phyloP scores from a whole-genome alignment of 495 filamentous ascomycete genomes.

The Aspergillus biplanus region DNA sequence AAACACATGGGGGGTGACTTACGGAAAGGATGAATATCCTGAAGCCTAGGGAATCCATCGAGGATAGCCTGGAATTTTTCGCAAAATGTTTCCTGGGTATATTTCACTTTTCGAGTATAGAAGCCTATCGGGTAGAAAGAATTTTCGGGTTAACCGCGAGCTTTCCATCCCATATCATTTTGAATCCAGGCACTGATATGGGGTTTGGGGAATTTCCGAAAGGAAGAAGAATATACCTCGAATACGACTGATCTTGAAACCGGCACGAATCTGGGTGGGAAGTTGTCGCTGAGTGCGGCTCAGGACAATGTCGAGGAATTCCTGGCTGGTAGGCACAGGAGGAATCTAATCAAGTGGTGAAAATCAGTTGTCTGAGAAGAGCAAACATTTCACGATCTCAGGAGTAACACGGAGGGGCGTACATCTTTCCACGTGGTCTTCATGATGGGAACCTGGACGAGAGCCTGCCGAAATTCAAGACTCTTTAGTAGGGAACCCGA shows the following conservation, averaged over 20 bases:
- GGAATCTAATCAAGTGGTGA: conserved; percentile 62
- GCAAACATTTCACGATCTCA: no score
- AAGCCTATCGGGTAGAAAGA: conserved; percentile 61
- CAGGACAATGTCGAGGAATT: conserved; percentile 96
- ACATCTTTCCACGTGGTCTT: conserved; percentile 76
- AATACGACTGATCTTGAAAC: conserved; percentile 96
- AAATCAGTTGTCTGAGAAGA: conserved; percentile 23
- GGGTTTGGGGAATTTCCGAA: neutral
- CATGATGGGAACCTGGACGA: conserved; percentile 52
- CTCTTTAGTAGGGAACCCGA: conserved; percentile 19
- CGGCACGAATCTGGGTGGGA: conserved; percentile 92
- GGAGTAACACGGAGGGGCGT: conserved; percentile 21
- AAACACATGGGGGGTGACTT: conserved; percentile 36
- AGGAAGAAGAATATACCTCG: conserved; percentile 55
- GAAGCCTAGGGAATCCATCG: conserved; percentile 89
- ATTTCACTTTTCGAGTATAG: conserved; percentile 98
- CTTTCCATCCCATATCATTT: neutral
- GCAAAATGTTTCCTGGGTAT: conserved; percentile 94
- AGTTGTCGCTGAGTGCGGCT: conserved; percentile 91
- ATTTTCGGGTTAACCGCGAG: conserved; percentile 30
- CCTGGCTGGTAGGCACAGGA: conserved; percentile 90
- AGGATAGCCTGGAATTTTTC: conserved; percentile 91
- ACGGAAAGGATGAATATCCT: conserved; percentile 97
- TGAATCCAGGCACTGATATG: neutral
- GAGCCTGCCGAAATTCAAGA: conserved; percentile 29